Percentiles rank a stretch among this genome's conserved stretches.
Evolutionary conservation across 805 yeast genomes (phyloP).

Genomic region (Babjeviella inositovora): DNA sequence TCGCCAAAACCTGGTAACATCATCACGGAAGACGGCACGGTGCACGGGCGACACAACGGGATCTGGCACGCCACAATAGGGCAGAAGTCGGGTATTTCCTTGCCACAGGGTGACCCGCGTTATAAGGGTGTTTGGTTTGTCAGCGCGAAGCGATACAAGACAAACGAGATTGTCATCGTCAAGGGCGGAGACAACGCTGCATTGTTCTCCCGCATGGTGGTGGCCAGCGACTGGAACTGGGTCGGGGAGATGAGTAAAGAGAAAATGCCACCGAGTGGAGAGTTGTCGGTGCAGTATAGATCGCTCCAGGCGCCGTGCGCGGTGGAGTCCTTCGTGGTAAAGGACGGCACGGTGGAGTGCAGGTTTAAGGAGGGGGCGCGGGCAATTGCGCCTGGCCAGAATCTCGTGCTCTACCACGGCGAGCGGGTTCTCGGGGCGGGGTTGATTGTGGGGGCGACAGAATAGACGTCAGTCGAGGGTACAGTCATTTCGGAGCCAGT

Average conservation of each 20-base stretch:
- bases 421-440: constrained; percentile 61
- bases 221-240: constrained; percentile 34
- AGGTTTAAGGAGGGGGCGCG: constrained; percentile 30
- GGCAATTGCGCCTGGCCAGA: constrained; percentile 88
- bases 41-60: constrained; percentile 77
- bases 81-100: constrained; percentile 59
- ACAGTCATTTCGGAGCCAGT: too few relatives aligned
- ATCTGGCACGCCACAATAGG: constrained; percentile 95
- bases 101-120: constrained; percentile 80
- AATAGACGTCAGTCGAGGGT: too few relatives aligned
- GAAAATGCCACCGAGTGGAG: constrained; percentile 3
- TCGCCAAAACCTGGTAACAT: constrained; percentile 65
- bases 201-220: constrained; percentile 28
- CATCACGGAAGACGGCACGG: constrained; percentile 54
- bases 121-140: constrained; percentile 80
- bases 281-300: constrained; percentile 44
- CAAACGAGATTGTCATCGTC: constrained; percentile 70
- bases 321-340: constrained; percentile 16
- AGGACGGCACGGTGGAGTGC: too few relatives aligned
- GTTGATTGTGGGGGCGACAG: constrained; percentile 12
- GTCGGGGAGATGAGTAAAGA: constrained; percentile 8
- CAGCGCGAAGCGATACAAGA: constrained; percentile 43
- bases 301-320: constrained; percentile 51
- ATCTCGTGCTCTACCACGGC: constrained; percentile 53
- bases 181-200: constrained; percentile 45